Base-by-base conservation (phyloP, 106 monocot genomes). In the Dendrobium catenatum region DNA sequence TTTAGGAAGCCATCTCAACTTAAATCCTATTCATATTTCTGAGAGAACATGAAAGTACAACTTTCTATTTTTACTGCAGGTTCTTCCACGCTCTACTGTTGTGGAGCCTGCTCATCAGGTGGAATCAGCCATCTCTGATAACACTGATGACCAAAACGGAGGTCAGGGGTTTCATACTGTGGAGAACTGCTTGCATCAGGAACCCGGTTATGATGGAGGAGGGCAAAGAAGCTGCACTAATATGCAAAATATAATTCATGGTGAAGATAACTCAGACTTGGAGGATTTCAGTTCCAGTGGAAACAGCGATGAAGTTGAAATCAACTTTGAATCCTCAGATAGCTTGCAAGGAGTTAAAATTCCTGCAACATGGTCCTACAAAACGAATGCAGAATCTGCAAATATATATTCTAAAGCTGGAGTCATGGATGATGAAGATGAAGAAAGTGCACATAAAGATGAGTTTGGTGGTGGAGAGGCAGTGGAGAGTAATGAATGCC, bases 341-440 rank as follows among this genome's bases (percentile, higher is more conserved):
- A 78, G 61, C 43, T 73, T 80, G 37, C 80, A 85, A 40, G 93
- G 9, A 46, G 46, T 6, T 46, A 46, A 46, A 46, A 46, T 46
- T 46, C 46, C 24, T 29, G 86, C 56, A 19, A 4, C 56, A 0
- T 56, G 10, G 18, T 16, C 56, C 0, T 56, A 4, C 56, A 61
- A 61, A 61, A 61, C 4, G 10, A 61, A 22, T 61, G 61, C 6
- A 61, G 61, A 6, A 61, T 61, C 20, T 19, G 20, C 61, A 61
- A 56, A 87, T 20, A 27, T 86, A 78, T 90, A 90, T 22, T 86
- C 87, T 47, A 84, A 85, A 70, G 89, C 81, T 8, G 88, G 87
- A 61, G 88, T 76, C 13, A 81, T 88, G 61, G 85, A 47, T 58
- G 93, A 86, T 16, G 85, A 88, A 37, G 87, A 42, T 29, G 88